Base-by-base conservation (phyloP, 331 rosid genomes). In the Stylosanthes scabra region DNA sequence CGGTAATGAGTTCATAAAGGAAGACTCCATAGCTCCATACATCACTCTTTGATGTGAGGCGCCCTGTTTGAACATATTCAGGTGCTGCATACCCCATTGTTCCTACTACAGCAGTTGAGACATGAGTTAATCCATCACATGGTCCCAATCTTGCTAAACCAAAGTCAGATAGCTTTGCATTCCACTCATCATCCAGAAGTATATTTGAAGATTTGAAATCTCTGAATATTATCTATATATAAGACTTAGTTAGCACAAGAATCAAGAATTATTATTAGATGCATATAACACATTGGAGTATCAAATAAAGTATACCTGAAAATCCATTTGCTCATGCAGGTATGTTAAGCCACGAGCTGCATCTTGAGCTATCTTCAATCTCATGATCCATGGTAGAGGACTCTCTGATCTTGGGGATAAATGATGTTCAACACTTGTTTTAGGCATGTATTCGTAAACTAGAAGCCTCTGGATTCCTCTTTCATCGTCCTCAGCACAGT, bases 41-140 rank as follows among this genome's bases (percentile, higher is more conserved):
- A 37, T 95, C 99, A 69, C 78, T 90, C 84, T 91, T 95, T 42
- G 88, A 83, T 16, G 97, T 88, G 15, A 95, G 93, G 47, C 93
- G 97, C 54, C 99, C 99, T 0, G 99, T 95, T 82, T 82, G 96
- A 68, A 95, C 44, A 81, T 91, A 95, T 71, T 95, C 99, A 2
- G 99, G 99, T 78, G 99, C 97, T 62, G 99, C 97, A 74, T 91
- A 95, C 45, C 99, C 99, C 90, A 87, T 86, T 28, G 99, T 95
- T 86, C 99, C 99, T 39, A 92, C 97, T 75, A 88, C 99, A 84
- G 96, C 97, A 49, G 99, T 95, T 41, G 99, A 91, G 83, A 95
- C 97, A 34, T 95, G 99, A 79, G 97, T 91, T 63, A 87, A 76
- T 68, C 99, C 99, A 76, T 95, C 99, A 7, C 93, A 52, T 39